Conservation (phyloP, 2,329 filamentous ascomycete species). For the Fusarium begoniae region DNA sequence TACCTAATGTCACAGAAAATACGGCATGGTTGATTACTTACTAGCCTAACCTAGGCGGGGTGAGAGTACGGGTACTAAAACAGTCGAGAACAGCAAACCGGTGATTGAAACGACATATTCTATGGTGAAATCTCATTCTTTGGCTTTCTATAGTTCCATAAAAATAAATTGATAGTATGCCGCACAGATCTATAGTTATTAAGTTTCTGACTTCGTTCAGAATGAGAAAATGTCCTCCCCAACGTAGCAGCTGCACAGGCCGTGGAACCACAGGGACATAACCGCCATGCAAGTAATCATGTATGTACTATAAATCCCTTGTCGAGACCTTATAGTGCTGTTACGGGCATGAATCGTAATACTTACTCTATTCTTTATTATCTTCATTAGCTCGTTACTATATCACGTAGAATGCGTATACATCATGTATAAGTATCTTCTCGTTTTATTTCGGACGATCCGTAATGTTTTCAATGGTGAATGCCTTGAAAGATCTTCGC, state of each 20-base stretch:
- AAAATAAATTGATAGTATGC: not conserved
- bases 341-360: not conserved
- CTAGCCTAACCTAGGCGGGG: fast-evolving
- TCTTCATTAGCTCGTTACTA: fast-evolving
- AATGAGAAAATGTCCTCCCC: not conserved
- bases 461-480: not conserved
- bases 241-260: fast-evolving
- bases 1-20: fast-evolving
- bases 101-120: not conserved
- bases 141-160: fast-evolving
- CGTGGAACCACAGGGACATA: not conserved
- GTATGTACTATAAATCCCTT: not conserved
- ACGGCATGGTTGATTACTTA: fast-evolving
- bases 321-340: fast-evolving
- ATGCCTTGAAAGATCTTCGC: not conserved
- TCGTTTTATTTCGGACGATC: not conserved
- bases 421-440: fast-evolving
- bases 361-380: not conserved
- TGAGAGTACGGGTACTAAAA: too few species aligned
- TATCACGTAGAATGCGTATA: fast-evolving
- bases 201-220: fast-evolving
- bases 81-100: not conserved
- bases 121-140: fast-evolving
- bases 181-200: too few species aligned
- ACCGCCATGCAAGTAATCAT: not conserved